Percentiles rank a stretch among this genome's conserved stretches.
These are phyloP conservation scores for Lactifluus subvellereus DNA, from an alignment of 768 basidiomycete species.

Conservation along the genomic window DNA sequence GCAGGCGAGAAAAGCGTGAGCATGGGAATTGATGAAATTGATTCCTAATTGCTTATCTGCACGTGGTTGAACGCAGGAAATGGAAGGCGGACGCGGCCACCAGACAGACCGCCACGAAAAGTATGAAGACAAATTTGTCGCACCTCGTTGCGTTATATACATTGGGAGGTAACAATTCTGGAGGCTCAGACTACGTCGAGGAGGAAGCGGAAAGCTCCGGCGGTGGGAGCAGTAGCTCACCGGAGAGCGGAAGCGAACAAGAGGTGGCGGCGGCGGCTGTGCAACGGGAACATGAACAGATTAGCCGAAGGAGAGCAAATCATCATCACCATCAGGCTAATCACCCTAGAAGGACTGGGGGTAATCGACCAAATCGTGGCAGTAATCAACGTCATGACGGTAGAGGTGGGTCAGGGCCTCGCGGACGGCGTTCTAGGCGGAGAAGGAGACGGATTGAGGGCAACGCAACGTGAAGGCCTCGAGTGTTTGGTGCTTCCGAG, in stretches of 20 bases:
- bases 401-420: constrained; percentile 1
- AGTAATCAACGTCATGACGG: not conserved
- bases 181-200: constrained; percentile 1
- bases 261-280: constrained; percentile 6
- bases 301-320: not conserved
- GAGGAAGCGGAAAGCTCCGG: constrained; percentile 9
- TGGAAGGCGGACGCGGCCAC: constrained; percentile 13
- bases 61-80: constrained; percentile 14
- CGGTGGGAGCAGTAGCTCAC: not conserved
- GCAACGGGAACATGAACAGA: not conserved
- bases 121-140: not conserved
- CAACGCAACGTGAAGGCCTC: constrained; percentile 8
- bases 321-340: not conserved
- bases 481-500: not conserved
- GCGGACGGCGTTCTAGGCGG: constrained; percentile 15
- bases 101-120: not conserved
- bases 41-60: not conserved
- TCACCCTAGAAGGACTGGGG: not conserved
- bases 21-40: constrained; percentile 10
- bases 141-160: not conserved
- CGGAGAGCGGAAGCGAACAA: not conserved
- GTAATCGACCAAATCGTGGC: not conserved
- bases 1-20: constrained; percentile 50
- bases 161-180: not conserved
- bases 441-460: constrained; percentile 10